These are phyloP conservation scores for Ettlia oleoabundans DNA, from an alignment of 139 green algal species.

Conservation along the genomic window DNA sequence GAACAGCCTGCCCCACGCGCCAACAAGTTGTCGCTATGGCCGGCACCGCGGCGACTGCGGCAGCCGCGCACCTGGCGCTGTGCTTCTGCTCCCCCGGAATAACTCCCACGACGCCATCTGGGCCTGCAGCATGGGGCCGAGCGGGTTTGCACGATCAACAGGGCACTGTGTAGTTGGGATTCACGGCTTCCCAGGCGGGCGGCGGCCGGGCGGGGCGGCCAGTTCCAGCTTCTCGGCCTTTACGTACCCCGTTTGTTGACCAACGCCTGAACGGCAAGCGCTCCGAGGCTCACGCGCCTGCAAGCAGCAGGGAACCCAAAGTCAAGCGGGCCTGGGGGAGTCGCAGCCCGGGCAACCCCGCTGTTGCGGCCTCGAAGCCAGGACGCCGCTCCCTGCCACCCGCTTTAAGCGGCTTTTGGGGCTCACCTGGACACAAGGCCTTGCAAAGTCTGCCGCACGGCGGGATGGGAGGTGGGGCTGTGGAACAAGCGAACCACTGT, in stretches of 20 bases:
- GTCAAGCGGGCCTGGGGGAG: not conserved
- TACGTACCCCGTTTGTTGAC: slow-evolving; percentile 48
- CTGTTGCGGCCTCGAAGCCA: not conserved
- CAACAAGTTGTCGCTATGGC: not conserved
- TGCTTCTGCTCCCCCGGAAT: slow-evolving; percentile 48
- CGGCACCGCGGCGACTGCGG: not conserved
- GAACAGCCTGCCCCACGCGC: no score
- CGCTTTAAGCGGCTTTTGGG: not conserved
- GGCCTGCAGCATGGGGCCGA: slow-evolving; percentile 18
- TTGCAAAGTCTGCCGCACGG: slow-evolving; percentile 29
- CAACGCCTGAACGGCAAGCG: slow-evolving; percentile 44
- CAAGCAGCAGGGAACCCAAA: not conserved
- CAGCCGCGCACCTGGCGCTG: not conserved
- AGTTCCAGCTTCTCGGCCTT: no score
- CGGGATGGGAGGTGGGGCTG: slow-evolving; percentile 15
- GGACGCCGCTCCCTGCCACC: not conserved
- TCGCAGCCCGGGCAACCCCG: not conserved
- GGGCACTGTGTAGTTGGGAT: not conserved
- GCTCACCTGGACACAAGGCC: slow-evolving; percentile 20
- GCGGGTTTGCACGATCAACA: not conserved
- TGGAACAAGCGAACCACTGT: slow-evolving; percentile 39
- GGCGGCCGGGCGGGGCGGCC: not conserved
- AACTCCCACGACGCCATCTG: slow-evolving; percentile 44
- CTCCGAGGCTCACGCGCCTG: slow-evolving; percentile 38
- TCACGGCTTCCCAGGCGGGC: not conserved